Evolutionary conservation across 2,329 filamentous ascomycete species (phyloP).

Genomic region (Paracamarosporium sp.): DNA sequence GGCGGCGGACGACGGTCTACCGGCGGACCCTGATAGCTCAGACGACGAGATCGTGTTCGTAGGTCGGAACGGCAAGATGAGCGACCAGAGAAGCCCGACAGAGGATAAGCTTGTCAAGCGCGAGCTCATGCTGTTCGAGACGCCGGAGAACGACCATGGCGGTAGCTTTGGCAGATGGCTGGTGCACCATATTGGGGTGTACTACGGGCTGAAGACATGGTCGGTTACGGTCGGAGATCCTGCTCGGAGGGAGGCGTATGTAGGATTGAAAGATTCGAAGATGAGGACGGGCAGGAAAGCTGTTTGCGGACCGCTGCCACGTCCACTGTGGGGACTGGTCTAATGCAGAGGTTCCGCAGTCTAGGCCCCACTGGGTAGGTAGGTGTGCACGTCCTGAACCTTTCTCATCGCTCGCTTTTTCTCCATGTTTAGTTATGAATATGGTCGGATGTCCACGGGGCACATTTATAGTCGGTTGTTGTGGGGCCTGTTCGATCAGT

Average conservation of each 20-base stretch:
- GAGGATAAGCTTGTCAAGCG: slow-evolving; percentile 62
- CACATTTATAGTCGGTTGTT: background rate
- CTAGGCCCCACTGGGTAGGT: background rate
- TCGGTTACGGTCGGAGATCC: slow-evolving; percentile 76
- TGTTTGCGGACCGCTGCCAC: slow-evolving; percentile 36
- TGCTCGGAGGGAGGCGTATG: slow-evolving; percentile 79
- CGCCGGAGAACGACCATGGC: slow-evolving; percentile 74
- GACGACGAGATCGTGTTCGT: slow-evolving; percentile 95
- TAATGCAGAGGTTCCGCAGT: slow-evolving; percentile 11
- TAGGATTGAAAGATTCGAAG: slow-evolving; percentile 69
- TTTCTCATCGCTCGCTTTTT: background rate
- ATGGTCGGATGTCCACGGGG: background rate
- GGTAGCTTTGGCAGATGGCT: slow-evolving; percentile 91
- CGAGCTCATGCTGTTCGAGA: slow-evolving; percentile 81
- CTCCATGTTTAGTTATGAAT: background rate
- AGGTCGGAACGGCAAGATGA: slow-evolving; percentile 70
- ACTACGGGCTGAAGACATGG: slow-evolving; percentile 88
- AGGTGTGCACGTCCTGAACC: background rate
- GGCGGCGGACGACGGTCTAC: slow-evolving; percentile 53
- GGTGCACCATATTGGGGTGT: slow-evolving; percentile 88
- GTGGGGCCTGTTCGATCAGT: too few relatives aligned
- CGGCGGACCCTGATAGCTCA: slow-evolving; percentile 57
- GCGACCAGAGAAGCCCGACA: slow-evolving; percentile 60
- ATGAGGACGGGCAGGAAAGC: slow-evolving; percentile 23
- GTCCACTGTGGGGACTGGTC: slow-evolving; percentile 44